Percentiles rank a stretch among this genome's conserved stretches.
These are phyloP conservation scores for Aspergillus sclerotiicarbonarius DNA, from an alignment of 495 filamentous ascomycete species.

Conservation along the genomic window DNA sequence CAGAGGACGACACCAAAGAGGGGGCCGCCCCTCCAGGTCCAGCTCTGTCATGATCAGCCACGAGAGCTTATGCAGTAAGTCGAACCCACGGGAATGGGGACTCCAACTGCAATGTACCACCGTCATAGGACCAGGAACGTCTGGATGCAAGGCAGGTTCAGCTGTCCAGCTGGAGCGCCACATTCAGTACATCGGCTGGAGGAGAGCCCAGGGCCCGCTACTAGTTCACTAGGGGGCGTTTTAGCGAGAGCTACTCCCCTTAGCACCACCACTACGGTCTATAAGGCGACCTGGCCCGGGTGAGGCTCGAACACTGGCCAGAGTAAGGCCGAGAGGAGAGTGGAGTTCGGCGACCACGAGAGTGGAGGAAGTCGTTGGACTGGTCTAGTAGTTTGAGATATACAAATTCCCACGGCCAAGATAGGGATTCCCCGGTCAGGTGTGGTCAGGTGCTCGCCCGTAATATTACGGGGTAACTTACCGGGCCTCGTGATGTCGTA, in stretches of 20 bases:
- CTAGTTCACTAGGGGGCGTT: constrained; percentile 16
- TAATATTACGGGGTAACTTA: too few species aligned
- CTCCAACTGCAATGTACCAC: constrained; percentile 8
- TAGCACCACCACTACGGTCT: neutral
- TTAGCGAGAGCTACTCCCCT: constrained; percentile 11
- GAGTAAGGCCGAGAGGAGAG: neutral
- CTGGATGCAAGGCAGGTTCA: constrained; percentile 27
- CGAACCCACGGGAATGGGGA: constrained; percentile 15
- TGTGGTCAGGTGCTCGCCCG: too few species aligned
- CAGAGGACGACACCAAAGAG: constrained; percentile 4
- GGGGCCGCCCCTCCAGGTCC: constrained; percentile 17
- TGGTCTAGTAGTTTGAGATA: neutral
- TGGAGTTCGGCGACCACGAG: neutral
- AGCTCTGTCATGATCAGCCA: constrained; percentile 30
- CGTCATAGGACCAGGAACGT: constrained; percentile 20
- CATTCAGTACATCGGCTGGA: constrained; percentile 10
- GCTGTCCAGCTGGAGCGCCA: constrained; percentile 35
- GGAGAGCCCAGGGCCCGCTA: constrained; percentile 19
- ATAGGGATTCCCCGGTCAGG: too few species aligned
- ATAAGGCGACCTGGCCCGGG: constrained; percentile 21
- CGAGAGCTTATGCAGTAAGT: constrained; percentile 21
- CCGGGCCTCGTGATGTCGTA: too few species aligned
- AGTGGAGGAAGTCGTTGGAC: neutral
- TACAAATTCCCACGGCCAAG: neutral
- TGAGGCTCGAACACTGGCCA: constrained; percentile 18